These are phyloP conservation scores for Aspergillus sp. DNA, from an alignment of 2,329 filamentous ascomycete species.

Conservation along the genomic window DNA sequence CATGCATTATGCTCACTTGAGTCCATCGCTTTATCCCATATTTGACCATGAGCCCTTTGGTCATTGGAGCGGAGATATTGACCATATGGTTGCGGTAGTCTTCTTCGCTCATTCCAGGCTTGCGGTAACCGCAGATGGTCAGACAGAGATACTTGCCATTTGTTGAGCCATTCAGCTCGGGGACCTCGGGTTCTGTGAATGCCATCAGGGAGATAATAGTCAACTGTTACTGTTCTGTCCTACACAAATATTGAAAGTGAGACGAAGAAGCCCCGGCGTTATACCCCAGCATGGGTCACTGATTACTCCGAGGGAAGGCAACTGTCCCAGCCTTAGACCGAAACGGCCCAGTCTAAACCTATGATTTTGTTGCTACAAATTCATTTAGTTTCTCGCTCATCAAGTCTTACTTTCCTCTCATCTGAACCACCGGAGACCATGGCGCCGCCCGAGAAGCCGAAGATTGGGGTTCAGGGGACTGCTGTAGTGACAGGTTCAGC, in stretches of 20 bases:
- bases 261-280: too few relatives aligned
- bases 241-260: too few relatives aligned
- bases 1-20: too few relatives aligned
- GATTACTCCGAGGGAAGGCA: too few relatives aligned
- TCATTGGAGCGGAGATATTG: slow-evolving; percentile 48
- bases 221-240: too few relatives aligned
- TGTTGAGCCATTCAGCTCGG: too few relatives aligned
- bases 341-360: neutral
- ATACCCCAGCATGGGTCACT: too few relatives aligned
- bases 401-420: too few relatives aligned
- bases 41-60: slow-evolving; percentile 50
- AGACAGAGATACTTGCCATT: slow-evolving; percentile 38
- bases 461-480: neutral
- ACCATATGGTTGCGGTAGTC: slow-evolving; percentile 51
- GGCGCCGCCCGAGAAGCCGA: neutral
- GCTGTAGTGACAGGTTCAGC: neutral
- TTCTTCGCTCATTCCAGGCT: slow-evolving; percentile 50
- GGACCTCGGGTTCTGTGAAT: too few relatives aligned
- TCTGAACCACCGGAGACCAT: neutral
- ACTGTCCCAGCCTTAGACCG: too few relatives aligned
- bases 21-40: slow-evolving; percentile 52
- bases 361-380: neutral
- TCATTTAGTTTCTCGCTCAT: too few relatives aligned
- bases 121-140: slow-evolving; percentile 51
- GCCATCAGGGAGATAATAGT: too few relatives aligned